Evolutionary conservation across 1,139 yeast species (phyloP).

Genomic region (Taphrina betulina): DNA sequence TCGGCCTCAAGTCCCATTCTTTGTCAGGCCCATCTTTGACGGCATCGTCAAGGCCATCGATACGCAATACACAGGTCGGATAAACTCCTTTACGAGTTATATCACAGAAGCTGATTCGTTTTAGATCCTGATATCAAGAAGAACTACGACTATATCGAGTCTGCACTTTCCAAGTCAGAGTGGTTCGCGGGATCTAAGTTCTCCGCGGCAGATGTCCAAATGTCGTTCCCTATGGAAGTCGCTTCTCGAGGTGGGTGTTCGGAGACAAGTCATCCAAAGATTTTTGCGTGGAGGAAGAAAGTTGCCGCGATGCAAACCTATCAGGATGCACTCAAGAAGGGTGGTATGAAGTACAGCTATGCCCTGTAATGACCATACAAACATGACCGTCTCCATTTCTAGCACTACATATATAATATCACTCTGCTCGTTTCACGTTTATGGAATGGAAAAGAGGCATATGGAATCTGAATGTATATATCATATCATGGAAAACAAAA

Average conservation of each 20-base stretch:
- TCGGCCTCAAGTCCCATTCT: slow-evolving; percentile 50
- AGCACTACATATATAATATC: no score
- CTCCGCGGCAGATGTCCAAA: slow-evolving; percentile 61
- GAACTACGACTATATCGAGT: slow-evolving; percentile 46
- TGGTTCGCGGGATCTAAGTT: slow-evolving; percentile 58
- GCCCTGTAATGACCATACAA: slow-evolving; percentile 2
- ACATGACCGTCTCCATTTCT: no score
- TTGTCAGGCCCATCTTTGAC: slow-evolving; percentile 41
- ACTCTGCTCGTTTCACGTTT: no score
- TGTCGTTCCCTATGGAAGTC: slow-evolving; percentile 40
- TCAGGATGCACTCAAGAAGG: slow-evolving; percentile 15
- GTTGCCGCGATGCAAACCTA: slow-evolving; percentile 22
- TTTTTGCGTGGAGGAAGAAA: slow-evolving; percentile 31
- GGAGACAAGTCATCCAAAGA: slow-evolving; percentile 17
- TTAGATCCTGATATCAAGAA: slow-evolving; percentile 38
- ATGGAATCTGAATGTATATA: no score
- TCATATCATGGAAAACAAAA: no score
- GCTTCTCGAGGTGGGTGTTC: slow-evolving; percentile 10
- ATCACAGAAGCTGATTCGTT: no score
- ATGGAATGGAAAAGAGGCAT: no score
- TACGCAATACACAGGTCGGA: slow-evolving; percentile 12
- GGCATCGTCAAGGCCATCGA: slow-evolving; percentile 17
- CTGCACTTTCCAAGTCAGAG: slow-evolving; percentile 50
- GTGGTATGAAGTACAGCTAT: slow-evolving; percentile 10
- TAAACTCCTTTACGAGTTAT: background rate